Conservation (phyloP, 768 basidiomycete species). For the Piloderma croceum region DNA sequence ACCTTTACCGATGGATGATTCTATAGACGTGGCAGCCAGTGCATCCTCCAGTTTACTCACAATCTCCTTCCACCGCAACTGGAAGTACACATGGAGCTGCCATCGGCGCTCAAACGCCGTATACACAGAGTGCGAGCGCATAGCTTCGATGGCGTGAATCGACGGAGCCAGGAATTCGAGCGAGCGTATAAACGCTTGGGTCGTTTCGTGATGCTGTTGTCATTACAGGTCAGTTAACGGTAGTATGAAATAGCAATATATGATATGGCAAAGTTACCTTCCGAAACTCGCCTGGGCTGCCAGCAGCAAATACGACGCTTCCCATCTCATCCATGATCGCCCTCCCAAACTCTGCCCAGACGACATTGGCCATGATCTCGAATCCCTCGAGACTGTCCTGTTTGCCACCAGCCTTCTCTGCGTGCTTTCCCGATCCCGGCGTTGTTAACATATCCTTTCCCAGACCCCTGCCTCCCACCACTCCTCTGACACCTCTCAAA, state of each 20-base stretch:
- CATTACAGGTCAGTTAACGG: neutral
- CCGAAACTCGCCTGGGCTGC: conserved; percentile 84
- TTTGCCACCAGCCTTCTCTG: conserved; percentile 3
- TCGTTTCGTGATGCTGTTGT: conserved; percentile 74
- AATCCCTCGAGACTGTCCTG: conserved; percentile 43
- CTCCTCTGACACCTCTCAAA: conserved; percentile 37
- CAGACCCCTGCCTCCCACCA: neutral
- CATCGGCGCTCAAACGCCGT: conserved; percentile 75
- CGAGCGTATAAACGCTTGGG: conserved; percentile 74
- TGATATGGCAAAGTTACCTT: conserved; percentile 42
- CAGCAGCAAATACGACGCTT: conserved; percentile 79
- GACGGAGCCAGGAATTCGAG: conserved; percentile 84
- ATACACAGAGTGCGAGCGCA: conserved; percentile 72
- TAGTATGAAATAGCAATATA: conserved; percentile 5
- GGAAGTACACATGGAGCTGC: conserved; percentile 97
- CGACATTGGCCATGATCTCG: conserved; percentile 79
- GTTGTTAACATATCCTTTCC: conserved; percentile 9
- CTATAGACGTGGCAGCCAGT: conserved; percentile 41
- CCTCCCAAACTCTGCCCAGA: conserved; percentile 81
- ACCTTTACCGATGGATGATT: conserved; percentile 40
- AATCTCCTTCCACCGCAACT: conserved; percentile 95
- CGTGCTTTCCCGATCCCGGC: conserved; percentile 4
- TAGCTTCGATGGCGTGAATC: conserved; percentile 54
- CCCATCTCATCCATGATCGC: conserved; percentile 86
- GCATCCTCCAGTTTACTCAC: conserved; percentile 69